Conservation (phyloP, 148 eudicot genomes). For the Amaranthus palmeri region DNA sequence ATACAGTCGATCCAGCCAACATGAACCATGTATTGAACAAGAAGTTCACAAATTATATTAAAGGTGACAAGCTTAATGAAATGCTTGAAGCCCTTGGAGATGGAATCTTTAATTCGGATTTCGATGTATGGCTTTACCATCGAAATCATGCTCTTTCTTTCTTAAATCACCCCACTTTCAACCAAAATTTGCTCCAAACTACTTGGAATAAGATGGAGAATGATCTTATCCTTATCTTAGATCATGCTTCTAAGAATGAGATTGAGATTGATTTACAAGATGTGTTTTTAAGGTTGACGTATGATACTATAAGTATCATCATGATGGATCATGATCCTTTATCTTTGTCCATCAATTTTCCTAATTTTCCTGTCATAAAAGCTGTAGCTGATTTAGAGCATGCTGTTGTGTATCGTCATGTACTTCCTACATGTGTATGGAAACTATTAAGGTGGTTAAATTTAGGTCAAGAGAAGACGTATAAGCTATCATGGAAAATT, state of each 20-base stretch:
- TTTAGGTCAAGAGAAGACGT: constrained; percentile 39
- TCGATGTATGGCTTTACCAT: constrained; percentile 30
- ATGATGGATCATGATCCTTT: constrained; percentile 42
- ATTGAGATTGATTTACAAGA: too few species aligned
- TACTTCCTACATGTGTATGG: constrained; percentile 43
- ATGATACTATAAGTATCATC: constrained; percentile 20
- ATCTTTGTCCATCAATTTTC: constrained; percentile 27
- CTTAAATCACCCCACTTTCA: too few species aligned
- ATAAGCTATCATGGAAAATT: constrained; percentile 30
- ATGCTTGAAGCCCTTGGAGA: constrained; percentile 42
- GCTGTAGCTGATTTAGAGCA: constrained; percentile 55
- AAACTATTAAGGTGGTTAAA: constrained; percentile 47
- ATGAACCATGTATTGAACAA: constrained; percentile 45
- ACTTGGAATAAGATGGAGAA: too few species aligned
- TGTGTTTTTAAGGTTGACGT: too few species aligned
- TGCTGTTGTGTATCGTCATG: constrained; percentile 33
- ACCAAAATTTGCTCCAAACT: too few species aligned
- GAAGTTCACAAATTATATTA: constrained; percentile 39
- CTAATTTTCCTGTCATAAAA: constrained; percentile 27
- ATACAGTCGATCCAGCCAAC: constrained; percentile 37
- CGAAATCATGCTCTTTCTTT: constrained; percentile 10
- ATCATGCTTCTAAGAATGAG: too few species aligned
- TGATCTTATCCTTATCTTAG: too few species aligned
- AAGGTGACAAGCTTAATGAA: constrained; percentile 34
- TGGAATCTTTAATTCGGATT: constrained; percentile 46